Base-by-base conservation (phyloP, 2,329 filamentous ascomycete genomes). In the Pyrenochaeta sp. region DNA sequence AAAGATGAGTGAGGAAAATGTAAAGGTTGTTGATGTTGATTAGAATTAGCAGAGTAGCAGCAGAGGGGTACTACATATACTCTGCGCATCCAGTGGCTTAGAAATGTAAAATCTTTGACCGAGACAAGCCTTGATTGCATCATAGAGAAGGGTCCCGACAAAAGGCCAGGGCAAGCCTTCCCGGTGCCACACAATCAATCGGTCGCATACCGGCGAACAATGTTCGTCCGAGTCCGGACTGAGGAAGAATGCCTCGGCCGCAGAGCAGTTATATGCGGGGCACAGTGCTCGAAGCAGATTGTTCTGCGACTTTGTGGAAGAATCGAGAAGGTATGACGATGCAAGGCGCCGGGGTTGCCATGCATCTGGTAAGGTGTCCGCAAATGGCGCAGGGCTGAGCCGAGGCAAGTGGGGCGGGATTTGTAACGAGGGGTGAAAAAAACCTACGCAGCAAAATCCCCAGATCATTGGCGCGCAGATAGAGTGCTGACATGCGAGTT, bases 341-440 rank as follows among this genome's bases (percentile, higher is more conserved):
- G 30, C 21, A 51, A 49, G 15, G 43, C 45, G 45, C 51, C 63
- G 63, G 63, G 54, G 51, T 46, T 51, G 29, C 45, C 39, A 14
- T n/a, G n/a, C n/a, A 47, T 64, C 30, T 9, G 54, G 63, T 12
- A 54, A 66, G 53, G 56, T 37, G 55, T 30, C 60, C 60, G 58
- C 56, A 56, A 32, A 31, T 21, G 20, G 35, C 18, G 36, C 51
- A 54, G 41, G 48, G 40, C 51, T 59, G 51, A 58, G 52, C 65
- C 65, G 63, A 67, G 65, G 65, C 57, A 68, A 64, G 63, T 64
- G 63, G 65, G 65, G 60, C 42, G 17, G 31, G 40, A 42, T 42
- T 42, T 15, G 27, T 42, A 30, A 42, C 27, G 40, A 31, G 23
- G 40, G 23, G 40, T 17, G 18, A 10, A 12, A 20, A 23, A 30